These are phyloP conservation scores for Phalaenopsis hybrid DNA, from an alignment of 116 monocot genomes.

Conservation along the genomic window DNA sequence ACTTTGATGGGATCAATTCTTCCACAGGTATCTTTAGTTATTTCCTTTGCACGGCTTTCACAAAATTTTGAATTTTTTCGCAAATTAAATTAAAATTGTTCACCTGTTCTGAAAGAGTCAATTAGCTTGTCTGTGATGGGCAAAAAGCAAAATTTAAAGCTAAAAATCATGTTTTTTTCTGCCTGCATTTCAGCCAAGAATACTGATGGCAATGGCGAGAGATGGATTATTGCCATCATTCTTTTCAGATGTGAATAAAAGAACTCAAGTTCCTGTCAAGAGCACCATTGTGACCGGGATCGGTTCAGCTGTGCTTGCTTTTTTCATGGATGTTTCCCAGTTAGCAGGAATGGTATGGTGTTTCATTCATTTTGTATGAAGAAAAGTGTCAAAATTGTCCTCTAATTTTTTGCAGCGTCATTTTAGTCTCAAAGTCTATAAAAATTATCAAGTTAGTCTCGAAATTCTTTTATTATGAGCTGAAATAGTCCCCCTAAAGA, in stretches of 20 bases:
- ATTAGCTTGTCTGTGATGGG: background rate
- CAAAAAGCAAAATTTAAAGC: background rate
- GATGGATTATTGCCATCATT: constrained; percentile 58
- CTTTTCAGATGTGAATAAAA: constrained; percentile 36
- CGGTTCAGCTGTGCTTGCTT: constrained; percentile 34
- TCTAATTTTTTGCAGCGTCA: too few species aligned
- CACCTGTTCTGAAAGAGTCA: background rate
- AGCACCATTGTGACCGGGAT: constrained; percentile 43
- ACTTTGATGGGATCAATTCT: constrained; percentile 89
- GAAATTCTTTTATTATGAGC: too few species aligned
- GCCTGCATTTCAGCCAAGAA: constrained; percentile 63
- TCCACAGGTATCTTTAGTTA: constrained; percentile 62
- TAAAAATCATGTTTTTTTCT: background rate
- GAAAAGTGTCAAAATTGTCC: too few species aligned
- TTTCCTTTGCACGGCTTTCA: background rate
- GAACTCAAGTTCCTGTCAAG: constrained; percentile 54
- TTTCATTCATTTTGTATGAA: too few species aligned
- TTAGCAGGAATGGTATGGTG: constrained; percentile 46
- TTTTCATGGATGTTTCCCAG: constrained; percentile 56
- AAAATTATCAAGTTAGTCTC: too few species aligned
- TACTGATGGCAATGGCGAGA: constrained; percentile 97
- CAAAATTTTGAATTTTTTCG: background rate
- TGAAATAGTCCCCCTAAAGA: too few species aligned
- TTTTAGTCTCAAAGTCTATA: too few species aligned
- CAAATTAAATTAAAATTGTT: background rate